Evolutionary conservation across 148 eudicot genomes (phyloP).

Genomic region (Fallopia convolvulus): DNA sequence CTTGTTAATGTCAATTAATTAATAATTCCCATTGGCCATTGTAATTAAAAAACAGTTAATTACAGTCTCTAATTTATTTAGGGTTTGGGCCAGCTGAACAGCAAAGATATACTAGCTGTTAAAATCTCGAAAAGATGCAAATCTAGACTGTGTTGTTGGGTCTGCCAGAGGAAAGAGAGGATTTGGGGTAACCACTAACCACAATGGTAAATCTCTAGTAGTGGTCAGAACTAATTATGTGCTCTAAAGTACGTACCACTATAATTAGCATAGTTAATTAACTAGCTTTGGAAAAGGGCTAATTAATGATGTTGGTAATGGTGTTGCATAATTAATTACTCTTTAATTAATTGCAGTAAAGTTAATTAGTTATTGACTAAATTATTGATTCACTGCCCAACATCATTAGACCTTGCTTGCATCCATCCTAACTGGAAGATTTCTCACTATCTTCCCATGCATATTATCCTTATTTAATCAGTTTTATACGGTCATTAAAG

Average conservation of each 20-base stretch:
- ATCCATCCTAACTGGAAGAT: neutral
- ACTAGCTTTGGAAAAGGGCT: conserved; percentile 1
- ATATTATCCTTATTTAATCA: neutral
- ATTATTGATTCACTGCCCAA: conserved; percentile 9
- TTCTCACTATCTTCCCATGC: conserved; percentile 3
- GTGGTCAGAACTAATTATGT: conserved; percentile 6
- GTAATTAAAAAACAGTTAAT: neutral
- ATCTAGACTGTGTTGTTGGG: neutral
- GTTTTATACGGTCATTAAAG: neutral
- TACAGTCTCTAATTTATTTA: neutral
- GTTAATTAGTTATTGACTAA: conserved; percentile 6
- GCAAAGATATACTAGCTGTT: neutral
- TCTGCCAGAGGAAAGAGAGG: conserved; percentile 1
- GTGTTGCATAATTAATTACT: neutral
- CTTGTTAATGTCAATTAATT: neutral
- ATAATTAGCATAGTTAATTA: neutral
- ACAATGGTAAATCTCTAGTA: neutral
- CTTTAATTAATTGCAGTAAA: neutral
- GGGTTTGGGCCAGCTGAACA: conserved; percentile 11
- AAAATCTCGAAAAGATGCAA: conserved; percentile 7
- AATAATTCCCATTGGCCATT: neutral
- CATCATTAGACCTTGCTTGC: conserved; percentile 5
- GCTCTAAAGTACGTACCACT: conserved; percentile 7
- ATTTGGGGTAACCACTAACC: neutral
- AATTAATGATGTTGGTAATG: conserved; percentile 8